These are phyloP conservation scores for Fraxinus xanthoxyloides DNA, from an alignment of 305 asterid genomes.

Conservation along the genomic window DNA sequence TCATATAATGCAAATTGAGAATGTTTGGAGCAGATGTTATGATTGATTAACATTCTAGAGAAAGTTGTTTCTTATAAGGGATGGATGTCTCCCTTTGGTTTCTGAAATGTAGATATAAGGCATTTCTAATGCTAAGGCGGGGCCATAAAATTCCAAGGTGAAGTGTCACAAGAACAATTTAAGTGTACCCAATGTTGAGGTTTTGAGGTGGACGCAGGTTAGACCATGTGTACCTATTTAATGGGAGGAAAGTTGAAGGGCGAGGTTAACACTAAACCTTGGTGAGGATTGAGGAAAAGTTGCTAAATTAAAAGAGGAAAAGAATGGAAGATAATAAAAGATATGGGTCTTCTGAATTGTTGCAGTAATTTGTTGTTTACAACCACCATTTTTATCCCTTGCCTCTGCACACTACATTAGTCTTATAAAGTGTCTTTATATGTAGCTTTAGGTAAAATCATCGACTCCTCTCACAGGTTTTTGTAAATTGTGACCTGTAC, in stretches of 20 bases:
- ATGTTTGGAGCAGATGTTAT: not conserved
- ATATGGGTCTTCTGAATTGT: not conserved
- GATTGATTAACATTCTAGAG: not conserved
- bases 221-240: not conserved
- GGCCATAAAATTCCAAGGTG: not conserved
- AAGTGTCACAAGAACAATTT: not conserved
- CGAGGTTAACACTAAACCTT: not conserved
- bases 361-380: not conserved
- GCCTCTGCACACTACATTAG: not conserved
- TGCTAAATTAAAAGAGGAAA: not conserved
- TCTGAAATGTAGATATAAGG: not conserved
- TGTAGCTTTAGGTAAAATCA: not conserved
- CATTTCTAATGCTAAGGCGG: not conserved
- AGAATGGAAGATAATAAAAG: not conserved
- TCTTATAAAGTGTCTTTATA: not conserved
- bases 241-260: not conserved
- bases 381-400: not conserved
- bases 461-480: not conserved
- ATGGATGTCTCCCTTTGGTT: not conserved
- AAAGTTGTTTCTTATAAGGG: not conserved
- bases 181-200: not conserved
- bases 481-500: not conserved
- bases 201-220: not conserved
- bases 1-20: not conserved
- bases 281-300: not conserved